Evolutionary conservation across 2,329 filamentous ascomycete species (phyloP), one percentile per base, ranked within the genome.

Genomic region (Aspergillus nomiae): DNA sequence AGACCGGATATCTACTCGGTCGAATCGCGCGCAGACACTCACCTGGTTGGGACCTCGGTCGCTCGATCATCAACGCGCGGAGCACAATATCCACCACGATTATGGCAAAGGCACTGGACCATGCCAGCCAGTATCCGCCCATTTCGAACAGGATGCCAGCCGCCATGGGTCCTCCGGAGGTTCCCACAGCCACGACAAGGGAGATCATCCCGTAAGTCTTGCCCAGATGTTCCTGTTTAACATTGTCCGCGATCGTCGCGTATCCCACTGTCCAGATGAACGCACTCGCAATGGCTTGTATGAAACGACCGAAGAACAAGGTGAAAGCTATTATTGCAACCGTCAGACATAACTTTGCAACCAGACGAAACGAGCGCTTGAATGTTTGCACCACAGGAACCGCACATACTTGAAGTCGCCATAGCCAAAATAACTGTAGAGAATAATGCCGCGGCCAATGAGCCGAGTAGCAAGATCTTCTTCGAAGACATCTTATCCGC

Each of bases 251-350:
- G 12, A 74, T 63, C 0, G 71, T 70, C 11, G 72, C 68, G 8
- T 74, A 65, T n/a, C 73, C 74, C 9, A 74, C 68, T 4, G 71
- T 70, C 73, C 71, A 75, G 28, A 73, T 65, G 26, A 67, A 67
- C 5, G 70, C 63, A 26, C 70, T 70, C 1, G 69, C 68, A 12
- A 74, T 46, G 1, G 70, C 69, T 50, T 76, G 74, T 9, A 75
- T 38, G 10, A 74, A 45, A 1, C 74, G 70, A 8, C 72, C 73
- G 9, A 66, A 36, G 28, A 74, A 71, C 9, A 76, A 45, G 7
- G 59, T 56, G 14, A 65, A 59, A 12, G 59, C 38, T 56, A 38
- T 34, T 16, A 14, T 43, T 11, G 24, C 5, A 43, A 48, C 24
- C 12, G 28, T 56, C 34, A 57, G 56, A 24, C n/a, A 55, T 41